Evolutionary conservation across 805 yeast genomes (phyloP).

Genomic region (Saccharomycopsis schoenii): DNA sequence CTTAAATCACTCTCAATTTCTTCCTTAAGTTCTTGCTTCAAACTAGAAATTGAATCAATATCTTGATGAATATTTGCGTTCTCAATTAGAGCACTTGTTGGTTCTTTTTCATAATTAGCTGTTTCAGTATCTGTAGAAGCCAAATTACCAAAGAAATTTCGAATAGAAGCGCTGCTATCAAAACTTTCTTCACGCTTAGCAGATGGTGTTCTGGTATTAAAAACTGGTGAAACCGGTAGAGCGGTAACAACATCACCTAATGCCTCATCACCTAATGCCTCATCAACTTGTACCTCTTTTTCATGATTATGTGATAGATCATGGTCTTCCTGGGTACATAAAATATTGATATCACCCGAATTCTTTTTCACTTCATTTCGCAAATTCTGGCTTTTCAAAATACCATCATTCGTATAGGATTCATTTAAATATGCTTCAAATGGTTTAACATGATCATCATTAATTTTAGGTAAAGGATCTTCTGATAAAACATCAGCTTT

Average conservation of each 20-base stretch:
- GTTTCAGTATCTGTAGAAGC: not conserved
- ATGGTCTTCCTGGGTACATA: not conserved
- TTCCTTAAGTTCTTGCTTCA: not conserved
- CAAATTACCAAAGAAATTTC: not conserved
- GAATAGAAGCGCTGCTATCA: not conserved
- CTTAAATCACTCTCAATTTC: not conserved
- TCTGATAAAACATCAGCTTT: not conserved
- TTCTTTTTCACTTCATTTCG: not conserved
- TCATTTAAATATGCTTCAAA: not conserved
- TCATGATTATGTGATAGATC: not conserved
- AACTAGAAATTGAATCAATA: not conserved
- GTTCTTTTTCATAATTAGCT: not conserved
- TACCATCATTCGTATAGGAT: not conserved
- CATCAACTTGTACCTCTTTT: not conserved
- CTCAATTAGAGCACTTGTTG: not conserved
- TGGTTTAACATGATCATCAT: not conserved
- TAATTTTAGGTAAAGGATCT: not conserved
- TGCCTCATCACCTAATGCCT: not conserved
- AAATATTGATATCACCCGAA: too few relatives aligned
- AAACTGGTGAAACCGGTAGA: not conserved
- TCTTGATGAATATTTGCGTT: not conserved
- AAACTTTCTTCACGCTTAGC: not conserved
- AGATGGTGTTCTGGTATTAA: not conserved
- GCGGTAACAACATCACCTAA: not conserved
- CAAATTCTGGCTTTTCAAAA: not conserved